Percentiles rank a stretch among this genome's conserved stretches.
phyloP scores from a whole-genome alignment of 179 eudicot genomes.

The Dionaea muscipula region DNA sequence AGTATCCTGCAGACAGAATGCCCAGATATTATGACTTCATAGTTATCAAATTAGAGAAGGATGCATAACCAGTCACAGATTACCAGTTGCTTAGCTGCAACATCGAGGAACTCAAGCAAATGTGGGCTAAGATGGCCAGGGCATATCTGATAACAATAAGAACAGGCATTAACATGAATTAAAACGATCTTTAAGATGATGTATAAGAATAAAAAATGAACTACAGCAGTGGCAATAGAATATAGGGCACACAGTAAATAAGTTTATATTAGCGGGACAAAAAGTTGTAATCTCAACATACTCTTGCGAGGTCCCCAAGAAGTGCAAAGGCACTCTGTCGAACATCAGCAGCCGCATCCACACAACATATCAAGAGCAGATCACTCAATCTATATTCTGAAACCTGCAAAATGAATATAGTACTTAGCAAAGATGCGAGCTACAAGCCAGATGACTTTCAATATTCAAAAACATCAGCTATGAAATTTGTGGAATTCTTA shows the following conservation, averaged over 20 bases:
- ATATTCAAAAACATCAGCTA: too few relatives aligned
- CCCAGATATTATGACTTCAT: neutral
- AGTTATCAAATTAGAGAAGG: neutral
- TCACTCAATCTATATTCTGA: conserved; percentile 80
- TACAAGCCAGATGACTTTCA: neutral
- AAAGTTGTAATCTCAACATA: conserved; percentile 19
- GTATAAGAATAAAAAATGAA: too few relatives aligned
- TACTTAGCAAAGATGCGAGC: neutral
- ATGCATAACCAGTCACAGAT: conserved; percentile 17
- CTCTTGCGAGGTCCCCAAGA: conserved; percentile 95
- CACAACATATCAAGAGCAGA: conserved; percentile 79
- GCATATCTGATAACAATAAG: conserved; percentile 51
- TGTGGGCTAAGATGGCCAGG: conserved; percentile 67
- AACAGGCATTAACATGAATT: neutral
- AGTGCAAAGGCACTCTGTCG: conserved; percentile 97
- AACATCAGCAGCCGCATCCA: conserved; percentile 79
- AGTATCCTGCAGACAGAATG: conserved; percentile 33
- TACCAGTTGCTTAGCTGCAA: conserved; percentile 85
- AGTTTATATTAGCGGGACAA: neutral
- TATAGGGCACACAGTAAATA: neutral
- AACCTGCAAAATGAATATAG: conserved; percentile 32
- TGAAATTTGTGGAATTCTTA: too few relatives aligned
- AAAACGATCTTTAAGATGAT: too few relatives aligned
- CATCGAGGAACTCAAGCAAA: conserved; percentile 63
- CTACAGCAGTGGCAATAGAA: neutral